Evolutionary conservation across 192 early-diverging fungal species (phyloP).

Genomic region (Podila horticola): DNA sequence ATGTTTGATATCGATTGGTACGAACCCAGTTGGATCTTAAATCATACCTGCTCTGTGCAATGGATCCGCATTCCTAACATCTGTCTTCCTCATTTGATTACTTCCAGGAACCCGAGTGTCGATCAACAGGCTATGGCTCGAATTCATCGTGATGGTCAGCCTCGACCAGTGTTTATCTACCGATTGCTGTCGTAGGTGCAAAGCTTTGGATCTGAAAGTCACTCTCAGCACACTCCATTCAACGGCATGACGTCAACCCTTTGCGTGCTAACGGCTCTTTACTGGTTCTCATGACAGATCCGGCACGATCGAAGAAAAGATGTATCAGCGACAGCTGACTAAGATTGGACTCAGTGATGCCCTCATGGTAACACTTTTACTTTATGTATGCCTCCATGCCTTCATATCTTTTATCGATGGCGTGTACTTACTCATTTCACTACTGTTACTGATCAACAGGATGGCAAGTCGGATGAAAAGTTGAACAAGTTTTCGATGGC

Average conservation of each 20-base stretch:
- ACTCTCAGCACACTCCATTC: background rate
- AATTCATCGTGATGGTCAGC: slow-evolving; percentile 62
- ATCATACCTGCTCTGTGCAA: no score
- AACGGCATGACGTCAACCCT: background rate
- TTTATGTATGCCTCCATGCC: background rate
- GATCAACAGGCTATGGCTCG: slow-evolving; percentile 73
- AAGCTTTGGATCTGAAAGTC: no score
- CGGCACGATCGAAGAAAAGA: slow-evolving; percentile 63
- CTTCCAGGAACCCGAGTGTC: slow-evolving; percentile 38
- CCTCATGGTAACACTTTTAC: slow-evolving; percentile 55
- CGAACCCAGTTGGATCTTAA: background rate
- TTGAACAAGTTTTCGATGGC: slow-evolving; percentile 63
- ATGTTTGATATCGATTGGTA: slow-evolving; percentile 75
- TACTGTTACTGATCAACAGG: slow-evolving; percentile 7
- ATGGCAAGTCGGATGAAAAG: slow-evolving; percentile 44
- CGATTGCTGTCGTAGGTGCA: slow-evolving; percentile 47
- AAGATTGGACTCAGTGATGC: slow-evolving; percentile 67
- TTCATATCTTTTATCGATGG: background rate
- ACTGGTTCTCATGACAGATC: slow-evolving; percentile 15
- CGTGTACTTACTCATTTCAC: no score
- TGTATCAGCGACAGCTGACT: slow-evolving; percentile 71
- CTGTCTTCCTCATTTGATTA: no score
- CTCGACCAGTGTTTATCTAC: slow-evolving; percentile 49
- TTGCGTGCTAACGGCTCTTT: background rate
- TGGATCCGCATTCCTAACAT: no score